Conservation (phyloP, 2,329 filamentous ascomycete genomes). For the Xylaria digitata region DNA sequence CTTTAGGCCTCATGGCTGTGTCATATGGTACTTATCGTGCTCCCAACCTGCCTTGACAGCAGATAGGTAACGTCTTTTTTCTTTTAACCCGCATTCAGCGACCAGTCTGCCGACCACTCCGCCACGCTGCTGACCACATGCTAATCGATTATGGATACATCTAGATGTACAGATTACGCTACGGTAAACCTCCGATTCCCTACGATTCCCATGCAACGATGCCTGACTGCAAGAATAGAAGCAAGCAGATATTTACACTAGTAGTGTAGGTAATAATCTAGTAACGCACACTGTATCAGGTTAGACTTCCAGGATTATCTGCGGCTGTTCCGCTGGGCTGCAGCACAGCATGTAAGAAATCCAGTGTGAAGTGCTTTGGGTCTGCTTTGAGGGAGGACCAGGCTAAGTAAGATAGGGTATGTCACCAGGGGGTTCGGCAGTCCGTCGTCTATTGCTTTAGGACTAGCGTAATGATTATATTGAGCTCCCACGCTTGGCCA, state of each 20-base stretch:
- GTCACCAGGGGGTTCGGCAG: constrained; percentile 13
- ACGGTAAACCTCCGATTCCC: constrained; percentile 2
- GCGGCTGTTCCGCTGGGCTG: constrained; percentile 36
- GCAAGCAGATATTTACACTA: background rate
- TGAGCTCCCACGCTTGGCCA: background rate
- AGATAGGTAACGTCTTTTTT: constrained; percentile 21
- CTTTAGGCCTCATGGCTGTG: constrained; percentile 6
- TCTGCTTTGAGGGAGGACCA: constrained; percentile 5
- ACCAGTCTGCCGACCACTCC: background rate
- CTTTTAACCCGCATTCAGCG: constrained; percentile 16
- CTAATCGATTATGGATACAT: constrained; percentile 5
- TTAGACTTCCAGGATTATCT: constrained; percentile 27
- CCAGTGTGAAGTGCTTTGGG: constrained; percentile 26
- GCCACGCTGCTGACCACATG: constrained; percentile 28
- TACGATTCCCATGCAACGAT: constrained; percentile 35
- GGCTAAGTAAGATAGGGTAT: background rate
- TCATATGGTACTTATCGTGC: background rate
- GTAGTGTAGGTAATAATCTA: constrained; percentile 12
- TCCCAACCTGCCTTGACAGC: constrained; percentile 14
- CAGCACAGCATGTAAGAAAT: constrained; percentile 40
- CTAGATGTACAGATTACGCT: constrained; percentile 3
- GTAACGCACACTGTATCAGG: constrained; percentile 22
- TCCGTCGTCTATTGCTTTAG: constrained; percentile 1
- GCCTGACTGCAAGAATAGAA: constrained; percentile 31
- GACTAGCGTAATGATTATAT: background rate